Percentiles rank a stretch among this genome's conserved stretches.
phyloP scores from a whole-genome alignment of 148 eudicot genomes.

The Heliamphora exappendiculata region DNA sequence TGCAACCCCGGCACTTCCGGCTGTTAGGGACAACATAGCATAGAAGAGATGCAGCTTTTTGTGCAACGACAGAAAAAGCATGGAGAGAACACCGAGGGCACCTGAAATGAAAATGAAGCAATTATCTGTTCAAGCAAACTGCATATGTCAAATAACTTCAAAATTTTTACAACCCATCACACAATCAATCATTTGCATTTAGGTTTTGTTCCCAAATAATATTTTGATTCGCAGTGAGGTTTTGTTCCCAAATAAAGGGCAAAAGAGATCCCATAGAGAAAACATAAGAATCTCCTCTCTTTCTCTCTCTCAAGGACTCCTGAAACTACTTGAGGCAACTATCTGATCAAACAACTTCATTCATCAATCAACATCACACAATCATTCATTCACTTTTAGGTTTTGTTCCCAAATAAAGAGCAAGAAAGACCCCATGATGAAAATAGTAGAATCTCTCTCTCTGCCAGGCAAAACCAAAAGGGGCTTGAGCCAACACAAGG shows the following conservation, averaged over 20 bases:
- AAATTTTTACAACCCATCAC: neutral
- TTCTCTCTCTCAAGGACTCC: neutral
- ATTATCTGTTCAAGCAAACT: neutral
- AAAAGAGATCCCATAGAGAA: neutral
- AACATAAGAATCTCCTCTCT: neutral
- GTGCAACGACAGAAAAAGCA: constrained; percentile 68
- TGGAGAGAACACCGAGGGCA: constrained; percentile 50
- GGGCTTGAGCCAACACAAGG: neutral
- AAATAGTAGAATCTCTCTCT: neutral
- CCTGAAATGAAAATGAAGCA: constrained; percentile 39
- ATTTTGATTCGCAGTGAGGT: no score
- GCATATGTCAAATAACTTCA: neutral
- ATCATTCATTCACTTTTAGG: neutral
- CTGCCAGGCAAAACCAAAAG: neutral
- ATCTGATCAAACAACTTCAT: neutral
- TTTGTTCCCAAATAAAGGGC: neutral
- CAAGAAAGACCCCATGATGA: neutral
- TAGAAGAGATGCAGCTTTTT: constrained; percentile 50
- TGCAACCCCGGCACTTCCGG: constrained; percentile 72
- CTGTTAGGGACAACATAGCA: constrained; percentile 59
- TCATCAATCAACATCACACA: neutral
- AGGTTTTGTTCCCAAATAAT: neutral
- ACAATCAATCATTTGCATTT: neutral
- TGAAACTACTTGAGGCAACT: neutral
- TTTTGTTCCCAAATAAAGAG: neutral